Percentiles rank a stretch among this genome's conserved stretches.
Conservation (phyloP, 768 basidiomycete species). For the Boletus sp. region DNA sequence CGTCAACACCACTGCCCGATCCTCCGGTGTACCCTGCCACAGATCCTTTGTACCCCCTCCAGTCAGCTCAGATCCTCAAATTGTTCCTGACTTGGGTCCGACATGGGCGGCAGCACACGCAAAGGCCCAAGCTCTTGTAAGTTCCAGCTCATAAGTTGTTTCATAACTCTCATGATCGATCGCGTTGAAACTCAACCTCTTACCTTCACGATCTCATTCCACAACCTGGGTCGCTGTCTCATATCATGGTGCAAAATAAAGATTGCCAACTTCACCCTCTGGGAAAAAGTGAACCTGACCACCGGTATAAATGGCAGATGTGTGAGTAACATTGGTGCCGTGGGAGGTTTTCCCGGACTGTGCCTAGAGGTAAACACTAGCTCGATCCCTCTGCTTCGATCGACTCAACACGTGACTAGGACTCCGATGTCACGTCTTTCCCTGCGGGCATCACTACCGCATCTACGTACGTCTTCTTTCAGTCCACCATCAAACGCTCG, state of each 20-base stretch:
- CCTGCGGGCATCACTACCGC: neutral
- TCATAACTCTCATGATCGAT: neutral
- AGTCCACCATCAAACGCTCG: neutral
- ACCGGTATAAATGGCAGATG: neutral
- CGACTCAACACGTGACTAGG: neutral
- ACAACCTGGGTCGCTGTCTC: slow-evolving; percentile 1
- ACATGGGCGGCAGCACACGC: slow-evolving; percentile 54
- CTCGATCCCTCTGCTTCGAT: neutral
- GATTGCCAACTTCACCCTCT: slow-evolving; percentile 47
- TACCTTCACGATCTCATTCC: neutral
- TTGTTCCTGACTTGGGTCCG: slow-evolving; percentile 39
- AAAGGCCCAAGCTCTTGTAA: slow-evolving; percentile 52
- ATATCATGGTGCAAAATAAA: slow-evolving; percentile 13
- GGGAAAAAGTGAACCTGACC: slow-evolving; percentile 32
- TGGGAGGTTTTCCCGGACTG: neutral
- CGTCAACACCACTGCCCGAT: slow-evolving; percentile 47
- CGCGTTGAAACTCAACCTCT: no score
- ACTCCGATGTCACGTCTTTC: neutral
- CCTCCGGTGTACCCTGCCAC: slow-evolving; percentile 49
- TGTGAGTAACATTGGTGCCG: neutral
- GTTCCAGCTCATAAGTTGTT: slow-evolving; percentile 3
- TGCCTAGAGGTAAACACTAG: neutral
- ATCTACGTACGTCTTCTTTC: neutral
- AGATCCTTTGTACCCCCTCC: slow-evolving; percentile 54
- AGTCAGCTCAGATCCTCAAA: slow-evolving; percentile 35